These are phyloP conservation scores for Castanopsis chinensis DNA, from an alignment of 306 rosid species.

Conservation along the genomic window DNA sequence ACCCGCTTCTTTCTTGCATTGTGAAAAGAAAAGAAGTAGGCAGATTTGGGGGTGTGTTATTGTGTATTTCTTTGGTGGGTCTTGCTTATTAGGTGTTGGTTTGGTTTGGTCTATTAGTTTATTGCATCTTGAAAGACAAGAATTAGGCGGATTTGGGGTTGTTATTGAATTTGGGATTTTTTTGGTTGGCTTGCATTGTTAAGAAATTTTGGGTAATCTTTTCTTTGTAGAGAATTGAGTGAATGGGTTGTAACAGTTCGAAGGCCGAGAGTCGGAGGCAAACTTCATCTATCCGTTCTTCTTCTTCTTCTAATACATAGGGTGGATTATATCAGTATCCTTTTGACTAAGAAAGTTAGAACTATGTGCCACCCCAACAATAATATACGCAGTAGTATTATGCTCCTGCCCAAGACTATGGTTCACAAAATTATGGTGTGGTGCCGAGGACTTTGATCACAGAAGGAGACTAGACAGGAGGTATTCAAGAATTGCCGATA, in stretches of 20 bases:
- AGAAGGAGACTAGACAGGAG: slow-evolving; percentile 56
- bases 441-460: slow-evolving; percentile 8
- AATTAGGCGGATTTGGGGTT: background rate
- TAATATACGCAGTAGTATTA: slow-evolving; percentile 39
- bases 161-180: slow-evolving; percentile 9
- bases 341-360: slow-evolving; percentile 40
- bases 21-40: background rate
- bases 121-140: background rate
- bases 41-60: background rate
- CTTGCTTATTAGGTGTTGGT: background rate
- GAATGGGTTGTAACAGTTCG: slow-evolving; percentile 76
- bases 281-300: slow-evolving; percentile 45
- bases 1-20: background rate
- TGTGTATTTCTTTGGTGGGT: background rate
- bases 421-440: slow-evolving; percentile 2
- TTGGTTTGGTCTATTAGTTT: background rate
- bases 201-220: slow-evolving; percentile 5
- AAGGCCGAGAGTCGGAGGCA: slow-evolving; percentile 47
- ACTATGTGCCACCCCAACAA: slow-evolving; percentile 45
- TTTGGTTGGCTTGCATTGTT: slow-evolving; percentile 7
- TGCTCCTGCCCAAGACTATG: slow-evolving; percentile 19
- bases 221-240: slow-evolving; percentile 34
- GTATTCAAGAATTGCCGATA: slow-evolving; percentile 79
- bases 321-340: slow-evolving; percentile 32
- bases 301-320: slow-evolving; percentile 15